These are phyloP conservation scores for Cryptococcus depauperatus DNA, from an alignment of 1,284 basidiomycete genomes.

Conservation along the genomic window DNA sequence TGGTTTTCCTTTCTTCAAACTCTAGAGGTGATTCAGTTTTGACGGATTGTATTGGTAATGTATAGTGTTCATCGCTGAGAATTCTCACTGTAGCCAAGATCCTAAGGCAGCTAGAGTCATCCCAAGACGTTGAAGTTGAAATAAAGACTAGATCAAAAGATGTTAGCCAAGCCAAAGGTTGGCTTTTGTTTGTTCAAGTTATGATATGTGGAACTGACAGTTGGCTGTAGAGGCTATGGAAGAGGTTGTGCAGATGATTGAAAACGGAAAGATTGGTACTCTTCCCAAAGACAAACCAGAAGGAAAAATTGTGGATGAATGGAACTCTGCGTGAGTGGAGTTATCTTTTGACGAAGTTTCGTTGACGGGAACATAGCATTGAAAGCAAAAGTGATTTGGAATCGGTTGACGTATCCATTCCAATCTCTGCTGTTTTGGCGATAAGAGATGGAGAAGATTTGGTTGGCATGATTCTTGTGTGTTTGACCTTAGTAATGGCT, in stretches of 20 bases:
- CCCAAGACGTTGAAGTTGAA: constrained; percentile 33
- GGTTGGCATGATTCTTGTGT: constrained; percentile 49
- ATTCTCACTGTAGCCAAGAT: constrained; percentile 34
- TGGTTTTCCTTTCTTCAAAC: background rate
- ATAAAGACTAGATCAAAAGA: constrained; percentile 39
- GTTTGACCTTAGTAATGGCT: background rate
- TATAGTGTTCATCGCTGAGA: background rate
- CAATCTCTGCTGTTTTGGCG: constrained; percentile 70
- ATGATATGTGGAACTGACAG: constrained; percentile 1
- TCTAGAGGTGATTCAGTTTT: too few relatives aligned
- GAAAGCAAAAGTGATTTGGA: constrained; percentile 50
- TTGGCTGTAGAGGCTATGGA: constrained; percentile 24
- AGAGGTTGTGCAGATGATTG: constrained; percentile 27
- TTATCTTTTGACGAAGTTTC: too few relatives aligned
- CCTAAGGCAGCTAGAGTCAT: constrained; percentile 31
- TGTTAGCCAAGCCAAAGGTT: constrained; percentile 20
- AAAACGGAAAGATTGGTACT: constrained; percentile 37
- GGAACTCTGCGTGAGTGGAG: constrained; percentile 48
- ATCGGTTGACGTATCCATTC: constrained; percentile 65
- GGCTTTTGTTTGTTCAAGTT: too few relatives aligned
- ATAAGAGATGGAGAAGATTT: constrained; percentile 87
- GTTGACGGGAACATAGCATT: constrained; percentile 13
- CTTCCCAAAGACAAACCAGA: constrained; percentile 43
- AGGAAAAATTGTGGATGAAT: constrained; percentile 44
- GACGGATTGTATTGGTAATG: too few relatives aligned